Base-by-base conservation (phyloP, 2,329 filamentous ascomycete species). In the Zymoseptoria crescenta region DNA sequence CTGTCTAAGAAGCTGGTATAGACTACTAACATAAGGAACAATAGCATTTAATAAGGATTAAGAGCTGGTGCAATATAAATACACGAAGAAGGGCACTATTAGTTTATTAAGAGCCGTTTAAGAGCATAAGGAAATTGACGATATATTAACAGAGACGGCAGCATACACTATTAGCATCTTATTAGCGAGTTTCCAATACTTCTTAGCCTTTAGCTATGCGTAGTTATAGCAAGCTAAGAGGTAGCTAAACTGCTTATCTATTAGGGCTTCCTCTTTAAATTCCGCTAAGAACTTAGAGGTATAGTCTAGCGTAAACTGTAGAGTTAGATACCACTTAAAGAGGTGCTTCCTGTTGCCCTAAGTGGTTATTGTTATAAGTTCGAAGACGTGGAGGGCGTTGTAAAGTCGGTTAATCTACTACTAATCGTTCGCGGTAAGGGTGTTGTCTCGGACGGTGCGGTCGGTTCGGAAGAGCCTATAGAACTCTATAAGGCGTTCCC, bases 201-300 rank as follows among this genome's bases (percentile, higher is more conserved):
- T 58, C 52, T 58, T 48, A 51, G 53, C 52, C 56, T 58, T 58
- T n/a, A 48, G 19, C 56, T 49, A 58, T 27, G 41, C 52, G 51
- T 58, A 30, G 21, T 54, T 49, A 52, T 30, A 58, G 45, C 27
- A 58, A 16, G 30, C 21, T 21, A 27, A 55, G 27, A 58, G 41
- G 49, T 58, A 58, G 9, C 48, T 48, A 52, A 54, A 58, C n/a
- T 27, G 51, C 24, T 45, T 13, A 21, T 58, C 52, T 20, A 20
- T 24, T 49, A 29, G 21, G 19, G 52, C 56, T 49, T 58, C 52
- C 30, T 49, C 21, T 20, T 55, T 49, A 54, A 58, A 58, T 21
- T 58, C 52, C 19, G 9, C 48, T 27, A 27, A 49, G 52, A 55
- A 58, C 51, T 55, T 54, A 19, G 24, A 30, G 16, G 49, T 54